A percentile compares a stretch with the other conserved stretches of the same genome.
Conservation (phyloP, 78 protist species). For the Speleostelium caveatum region DNA sequence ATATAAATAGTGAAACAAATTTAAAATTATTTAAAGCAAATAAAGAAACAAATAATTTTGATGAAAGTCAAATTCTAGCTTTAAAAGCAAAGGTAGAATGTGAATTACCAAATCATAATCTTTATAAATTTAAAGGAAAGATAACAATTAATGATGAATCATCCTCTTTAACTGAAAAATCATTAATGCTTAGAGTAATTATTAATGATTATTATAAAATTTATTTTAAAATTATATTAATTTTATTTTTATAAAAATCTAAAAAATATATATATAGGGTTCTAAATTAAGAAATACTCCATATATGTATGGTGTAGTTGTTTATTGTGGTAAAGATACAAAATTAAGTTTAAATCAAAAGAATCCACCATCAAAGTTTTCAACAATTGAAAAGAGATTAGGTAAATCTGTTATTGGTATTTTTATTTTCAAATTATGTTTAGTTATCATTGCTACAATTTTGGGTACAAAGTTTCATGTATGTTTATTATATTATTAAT, state of each 20-base stretch:
- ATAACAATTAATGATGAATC: neutral
- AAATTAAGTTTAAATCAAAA: slow-evolving; percentile 33
- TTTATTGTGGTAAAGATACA: slow-evolving; percentile 71
- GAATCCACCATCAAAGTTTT: slow-evolving; percentile 46
- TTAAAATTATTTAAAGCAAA: slow-evolving; percentile 25
- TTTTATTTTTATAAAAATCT: too few species aligned
- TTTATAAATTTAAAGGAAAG: slow-evolving; percentile 21
- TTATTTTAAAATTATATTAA: neutral
- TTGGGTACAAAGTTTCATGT: neutral
- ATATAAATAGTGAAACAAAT: slow-evolving; percentile 37
- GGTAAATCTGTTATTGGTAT: slow-evolving; percentile 62
- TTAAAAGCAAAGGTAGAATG: slow-evolving; percentile 5
- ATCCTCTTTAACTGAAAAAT: neutral
- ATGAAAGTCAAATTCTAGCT: neutral
- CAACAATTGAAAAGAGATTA: slow-evolving; percentile 32
- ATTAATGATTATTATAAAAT: neutral
- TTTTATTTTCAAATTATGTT: neutral
- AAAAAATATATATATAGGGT: slow-evolving; percentile 1
- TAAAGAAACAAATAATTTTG: neutral
- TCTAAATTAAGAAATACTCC: slow-evolving; percentile 52
- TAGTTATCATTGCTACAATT: slow-evolving; percentile 13
- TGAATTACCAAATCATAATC: slow-evolving; percentile 22
- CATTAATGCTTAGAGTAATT: neutral
- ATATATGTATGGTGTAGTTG: slow-evolving; percentile 58
- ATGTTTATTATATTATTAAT: neutral